Base-by-base conservation (phyloP, 345 rosid species). In the Limnanthes douglasii region DNA sequence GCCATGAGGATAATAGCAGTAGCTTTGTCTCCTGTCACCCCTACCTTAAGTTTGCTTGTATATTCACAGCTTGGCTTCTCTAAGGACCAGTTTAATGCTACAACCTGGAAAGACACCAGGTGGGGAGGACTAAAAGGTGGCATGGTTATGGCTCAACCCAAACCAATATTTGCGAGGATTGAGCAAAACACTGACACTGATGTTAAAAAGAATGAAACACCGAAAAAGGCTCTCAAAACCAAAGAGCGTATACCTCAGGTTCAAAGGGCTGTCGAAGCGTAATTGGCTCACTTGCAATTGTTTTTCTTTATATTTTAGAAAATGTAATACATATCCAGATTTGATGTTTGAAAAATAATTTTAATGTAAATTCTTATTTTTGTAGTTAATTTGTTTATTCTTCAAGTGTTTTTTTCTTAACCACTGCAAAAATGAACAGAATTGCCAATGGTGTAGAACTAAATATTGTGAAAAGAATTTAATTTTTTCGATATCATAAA, bases 71-170 rank as follows among this genome's bases (percentile, higher is more conserved):
- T 88, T 37, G 97, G 97, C 51, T 76, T 53, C 57, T 59, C 95
- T 16, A 25, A 38, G 30, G 90, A 69, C 32, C 64, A 83, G 16
- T 75, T 75, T 48, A 29, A 55, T 13, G 23, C 55, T 15, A 26
- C 56, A 16, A 62, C 70, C 29, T 88, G 95, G 95, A 44, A 45
- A 30, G 83, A 70, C 16, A 73, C 97, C 4, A 71, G 61, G 51
- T 88, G 97, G 97, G 97, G 95, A 36, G 86, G 82, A 37, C 65
- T 88, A 28, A 88, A 71, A 53, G 70, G 76, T 0, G 93, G 84
- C 21, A 75, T 67, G 71, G 80, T 78, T 15, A 76, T 83, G 97
- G 83, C 79, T 35, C 74, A 73, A 53, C 80, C 95, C 3, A 66
- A 61, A 40, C 95, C 97, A 0, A 68, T 88, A 17, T 88, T 78